Base-by-base conservation (phyloP, 371 early-diverging fungal species). In the Fennellomyces sp. region DNA sequence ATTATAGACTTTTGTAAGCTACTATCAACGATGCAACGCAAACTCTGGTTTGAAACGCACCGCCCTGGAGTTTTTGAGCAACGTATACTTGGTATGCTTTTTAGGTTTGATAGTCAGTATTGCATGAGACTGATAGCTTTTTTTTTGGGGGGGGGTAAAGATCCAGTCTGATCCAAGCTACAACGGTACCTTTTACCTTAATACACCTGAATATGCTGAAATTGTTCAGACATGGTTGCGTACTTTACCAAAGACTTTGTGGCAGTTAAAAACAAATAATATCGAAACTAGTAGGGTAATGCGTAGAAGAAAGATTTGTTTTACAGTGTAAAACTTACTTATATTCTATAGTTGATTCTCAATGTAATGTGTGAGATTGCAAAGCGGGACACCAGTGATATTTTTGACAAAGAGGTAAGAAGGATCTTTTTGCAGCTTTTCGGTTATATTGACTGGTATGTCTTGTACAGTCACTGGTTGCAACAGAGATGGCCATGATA, bases 181-280 rank as follows among this genome's bases (percentile, higher is more conserved):
- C 30, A 74, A 73, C 38, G 78, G 75, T 10, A 35, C 8, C 1
- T 68, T 82, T 13, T 38, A 30, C 4, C 51, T 50, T 2, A 55
- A 66, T 26, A 49, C 71, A 12, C 50, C 41, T 11, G 56, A 61
- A 48, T 59, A 70, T 41, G 64, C 69, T 1, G 47, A 58, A 5
- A 26, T 65, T 5, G 48, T 79, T 28, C 42, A 63, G 15, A 47
- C 42, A 23, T 82, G 83, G 77, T 30, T 82, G 2, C 50, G 72
- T 30, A 72, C 70, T 48, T 58, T 87, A n/a, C 87, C 87, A 19
- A 84, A 82, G 58, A 52, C 79, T 27, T 50, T 87, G 23, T 85
- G 83, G 82, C 79, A 86, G 38, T 53, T 86, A 2, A 80, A 78
- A 25, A 51, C 73, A 1, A 72, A 70, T 48, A 66, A 75, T 49